Base-by-base conservation (phyloP, 768 basidiomycete genomes). In the Amanita rubescens region DNA sequence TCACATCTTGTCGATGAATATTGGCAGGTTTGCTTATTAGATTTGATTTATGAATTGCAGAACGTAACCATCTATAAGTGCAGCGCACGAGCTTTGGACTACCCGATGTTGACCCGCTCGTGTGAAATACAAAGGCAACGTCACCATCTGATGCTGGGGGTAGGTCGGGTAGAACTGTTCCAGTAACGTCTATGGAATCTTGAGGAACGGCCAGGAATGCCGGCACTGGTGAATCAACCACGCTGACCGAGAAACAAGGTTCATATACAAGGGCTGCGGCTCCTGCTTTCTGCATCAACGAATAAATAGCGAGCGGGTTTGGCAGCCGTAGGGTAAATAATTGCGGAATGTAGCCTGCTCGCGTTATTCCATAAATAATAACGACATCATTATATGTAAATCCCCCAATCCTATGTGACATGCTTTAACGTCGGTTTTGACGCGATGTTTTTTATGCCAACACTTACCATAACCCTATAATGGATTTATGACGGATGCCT, bases 71-170 rank as follows among this genome's bases (percentile, higher is more conserved):
- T 33, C 69, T 74, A 59, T 79, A 81, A 59, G 70, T 85, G 67
- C 84, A 84, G 17, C 80, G 85, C 0, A 90, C 84, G 25, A 90
- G 80, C 63, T 88, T 90, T 0, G 88, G 88, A 60, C 80, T 85
- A 46, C 87, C 88, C 19, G 86, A 89, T 7, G 88, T 90, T 37
- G 87, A 89, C 12, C 88, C 88, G 55, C 82, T 85, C 9, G 88
- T 89, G 65, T 88, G 88, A 73, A 87, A 90, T 49, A 88, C 71
- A 71, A 89, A 81, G 43, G 76, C 76, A 34, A 72, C 64, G 49
- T 83, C 80, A 51, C 70, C 66, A 22, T 63, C 65, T 53, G 65
- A 49, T 59, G 65, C 47, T 57, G 68, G 58, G 57, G 69, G 66
- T 33, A 81, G 67, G n/a, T 67, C 67, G 25, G 80, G 78, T 8